These are phyloP conservation scores for Tanacetum coccineum DNA, from an alignment of 129 eudicot genomes.

Conservation along the genomic window DNA sequence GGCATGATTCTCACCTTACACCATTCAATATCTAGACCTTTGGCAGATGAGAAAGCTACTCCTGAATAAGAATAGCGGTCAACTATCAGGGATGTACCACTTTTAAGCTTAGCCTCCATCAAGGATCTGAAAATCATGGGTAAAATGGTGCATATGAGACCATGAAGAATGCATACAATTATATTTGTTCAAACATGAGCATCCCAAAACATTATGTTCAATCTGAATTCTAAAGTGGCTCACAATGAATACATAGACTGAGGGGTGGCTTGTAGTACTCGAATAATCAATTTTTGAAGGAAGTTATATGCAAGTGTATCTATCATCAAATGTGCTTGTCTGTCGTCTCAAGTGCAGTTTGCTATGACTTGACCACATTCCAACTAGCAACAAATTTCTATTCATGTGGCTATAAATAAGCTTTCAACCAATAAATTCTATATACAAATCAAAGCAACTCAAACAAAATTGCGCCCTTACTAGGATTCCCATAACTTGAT, in stretches of 20 bases:
- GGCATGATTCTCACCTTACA: conserved; percentile 62
- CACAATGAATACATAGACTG: background rate
- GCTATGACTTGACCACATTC: background rate
- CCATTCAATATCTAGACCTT: conserved; percentile 89
- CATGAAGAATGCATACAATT: background rate
- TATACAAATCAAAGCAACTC: background rate
- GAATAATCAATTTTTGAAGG: background rate
- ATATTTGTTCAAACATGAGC: background rate
- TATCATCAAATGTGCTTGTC: background rate
- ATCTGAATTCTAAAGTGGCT: background rate
- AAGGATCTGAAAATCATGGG: conserved; percentile 44
- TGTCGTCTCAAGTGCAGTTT: background rate
- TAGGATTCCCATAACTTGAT: no score
- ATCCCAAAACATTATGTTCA: background rate
- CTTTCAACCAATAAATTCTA: background rate
- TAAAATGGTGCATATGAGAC: background rate
- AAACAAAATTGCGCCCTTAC: no score
- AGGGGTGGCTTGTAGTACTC: background rate
- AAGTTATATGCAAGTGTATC: background rate
- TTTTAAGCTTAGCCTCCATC: conserved; percentile 80
- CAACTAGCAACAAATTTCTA: background rate
- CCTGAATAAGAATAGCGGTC: conserved; percentile 94
- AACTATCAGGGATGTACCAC: conserved; percentile 76
- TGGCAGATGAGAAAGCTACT: conserved; percentile 92
- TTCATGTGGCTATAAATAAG: background rate